Evolutionary conservation across 192 early-diverging fungal genomes (phyloP), one percentile per base, ranked within the genome.

Genomic region (Coemansia sp.): DNA sequence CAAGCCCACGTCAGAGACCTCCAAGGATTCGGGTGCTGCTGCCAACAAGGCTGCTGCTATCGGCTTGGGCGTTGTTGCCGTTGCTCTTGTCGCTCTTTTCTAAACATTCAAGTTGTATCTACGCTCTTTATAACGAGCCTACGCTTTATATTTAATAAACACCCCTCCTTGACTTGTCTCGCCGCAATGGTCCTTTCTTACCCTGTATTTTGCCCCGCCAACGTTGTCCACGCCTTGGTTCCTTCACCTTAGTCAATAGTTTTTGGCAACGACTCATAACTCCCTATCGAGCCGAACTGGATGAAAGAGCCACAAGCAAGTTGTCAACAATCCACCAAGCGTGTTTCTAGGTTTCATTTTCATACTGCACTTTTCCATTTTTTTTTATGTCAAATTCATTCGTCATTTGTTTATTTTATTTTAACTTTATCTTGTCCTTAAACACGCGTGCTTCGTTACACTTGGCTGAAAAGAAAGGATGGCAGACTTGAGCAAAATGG

Each of bases 51-150:
- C 31, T 41, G 74, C 65, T 67, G 79, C 70, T 39, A 68, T 43
- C 60, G 76, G 67, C 24, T 36, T 82, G 29, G 69, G 67, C 15
- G 53, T 64, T 64, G 60, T 62, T 0, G 43, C 58, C 20, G 46
- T 47, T 62, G 75, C 73, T 44, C 43, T 83, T 40, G 62, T 52
- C 39, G 71, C 81, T 11, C 62, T 83, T 24, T 78, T 78, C 70
- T 83, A 75, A 57, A 2, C 27, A 12, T 16, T 5, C 15, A 39
- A 58, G 27, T 7, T 11, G 27, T 60, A 33, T 40, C 16, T 69
- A 12, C 10, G n/a, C 22, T n/a, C 49, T 11, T 40, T 33, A 16
- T 44, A 34, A 5, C 18, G 15, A 46, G 9, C 13, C n/a, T 46
- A 18, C 16, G 4, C 8, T 62, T 61, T 52, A 52, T 22, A 11